phyloP scores from a whole-genome alignment of 2,329 filamentous ascomycete species.

The Teratosphaeria gauchensis region DNA sequence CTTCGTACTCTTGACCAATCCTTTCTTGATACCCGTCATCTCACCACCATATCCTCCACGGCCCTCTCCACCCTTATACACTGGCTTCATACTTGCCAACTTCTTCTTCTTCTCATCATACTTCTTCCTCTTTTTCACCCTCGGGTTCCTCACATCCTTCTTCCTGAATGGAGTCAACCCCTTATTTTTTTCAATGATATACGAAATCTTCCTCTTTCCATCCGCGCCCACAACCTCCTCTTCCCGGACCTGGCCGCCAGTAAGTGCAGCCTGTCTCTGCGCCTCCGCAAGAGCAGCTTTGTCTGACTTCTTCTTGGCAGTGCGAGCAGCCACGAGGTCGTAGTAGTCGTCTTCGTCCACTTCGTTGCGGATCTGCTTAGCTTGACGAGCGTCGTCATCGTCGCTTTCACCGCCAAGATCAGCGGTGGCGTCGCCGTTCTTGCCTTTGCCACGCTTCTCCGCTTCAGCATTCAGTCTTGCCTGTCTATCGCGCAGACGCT shows the following conservation, averaged over 20 bases:
- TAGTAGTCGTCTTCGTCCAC: slow-evolving; percentile 70
- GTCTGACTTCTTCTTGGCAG: slow-evolving; percentile 58
- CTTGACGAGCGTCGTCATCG: slow-evolving; percentile 49
- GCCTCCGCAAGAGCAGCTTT: slow-evolving; percentile 60
- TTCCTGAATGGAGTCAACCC: slow-evolving; percentile 78
- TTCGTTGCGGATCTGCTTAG: slow-evolving; percentile 39
- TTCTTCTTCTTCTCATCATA: slow-evolving; percentile 98
- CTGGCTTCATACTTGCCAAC: slow-evolving; percentile 71
- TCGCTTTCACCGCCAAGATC: slow-evolving; percentile 64
- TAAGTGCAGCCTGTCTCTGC: slow-evolving; percentile 43
- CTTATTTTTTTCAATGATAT: slow-evolving; percentile 96
- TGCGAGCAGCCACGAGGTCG: slow-evolving; percentile 66
- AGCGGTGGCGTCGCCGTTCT: slow-evolving; percentile 50
- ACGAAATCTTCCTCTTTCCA: slow-evolving; percentile 85
- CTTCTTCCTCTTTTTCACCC: slow-evolving; percentile 97
- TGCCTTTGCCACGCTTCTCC: slow-evolving; percentile 62
- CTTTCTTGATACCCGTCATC: slow-evolving; percentile 88
- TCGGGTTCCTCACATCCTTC: slow-evolving; percentile 89
- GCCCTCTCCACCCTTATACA: slow-evolving; percentile 78
- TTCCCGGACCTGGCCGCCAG: slow-evolving; percentile 53
- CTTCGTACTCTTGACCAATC: slow-evolving; percentile 86
- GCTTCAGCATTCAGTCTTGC: slow-evolving; percentile 82
- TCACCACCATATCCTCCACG: slow-evolving; percentile 84
- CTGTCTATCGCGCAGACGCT: slow-evolving; percentile 77
- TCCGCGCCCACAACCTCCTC: slow-evolving; percentile 65